Conservation (phyloP, 345 rosid species). For the Eucalyptus regnans region DNA sequence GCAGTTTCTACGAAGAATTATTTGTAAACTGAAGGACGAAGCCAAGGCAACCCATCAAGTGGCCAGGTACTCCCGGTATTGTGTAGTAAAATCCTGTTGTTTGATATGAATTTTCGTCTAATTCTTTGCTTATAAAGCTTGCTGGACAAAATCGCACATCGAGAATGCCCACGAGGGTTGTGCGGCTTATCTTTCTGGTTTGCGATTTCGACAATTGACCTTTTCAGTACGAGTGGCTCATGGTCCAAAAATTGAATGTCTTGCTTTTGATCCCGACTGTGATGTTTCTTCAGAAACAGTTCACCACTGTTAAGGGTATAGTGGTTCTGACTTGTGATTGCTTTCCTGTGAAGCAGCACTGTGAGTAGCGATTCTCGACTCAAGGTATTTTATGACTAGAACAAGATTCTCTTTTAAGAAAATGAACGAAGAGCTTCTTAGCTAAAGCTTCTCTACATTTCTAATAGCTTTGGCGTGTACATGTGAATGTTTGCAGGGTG, state of each 20-base stretch:
- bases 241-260: not conserved
- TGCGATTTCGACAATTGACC: not conserved
- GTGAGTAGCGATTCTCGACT: not conserved
- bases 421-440: not conserved
- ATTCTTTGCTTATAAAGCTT: not conserved
- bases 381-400: not conserved
- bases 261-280: not conserved
- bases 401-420: not conserved
- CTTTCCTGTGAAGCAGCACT: not conserved
- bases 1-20: constrained; percentile 18
- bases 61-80: not conserved
- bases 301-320: not conserved
- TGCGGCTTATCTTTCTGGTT: not conserved
- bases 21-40: constrained; percentile 13
- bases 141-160: not conserved
- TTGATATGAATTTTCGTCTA: not conserved
- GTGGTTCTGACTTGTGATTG: not conserved
- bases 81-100: not conserved
- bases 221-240: not conserved
- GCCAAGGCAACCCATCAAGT: not conserved
- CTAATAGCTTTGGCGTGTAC: not conserved
- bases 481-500: constrained; percentile 5
- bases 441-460: not conserved
- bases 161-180: not conserved
- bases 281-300: not conserved